Percentiles rank a stretch among this genome's conserved stretches.
Evolutionary conservation across 2,329 filamentous ascomycete genomes (phyloP).

Genomic region (Monosporascus sp.): DNA sequence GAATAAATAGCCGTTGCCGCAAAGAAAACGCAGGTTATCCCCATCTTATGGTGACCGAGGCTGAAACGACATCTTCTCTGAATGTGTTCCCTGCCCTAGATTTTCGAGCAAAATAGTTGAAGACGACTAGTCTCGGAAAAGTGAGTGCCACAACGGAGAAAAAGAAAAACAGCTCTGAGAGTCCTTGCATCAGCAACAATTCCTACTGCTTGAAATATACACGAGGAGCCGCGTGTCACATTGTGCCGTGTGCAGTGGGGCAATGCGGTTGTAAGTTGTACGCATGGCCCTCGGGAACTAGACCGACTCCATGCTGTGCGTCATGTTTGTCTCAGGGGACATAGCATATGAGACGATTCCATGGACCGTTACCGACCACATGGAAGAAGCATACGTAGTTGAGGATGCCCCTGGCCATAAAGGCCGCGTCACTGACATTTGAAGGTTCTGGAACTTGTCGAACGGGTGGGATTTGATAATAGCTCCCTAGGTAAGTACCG

Average conservation of each 20-base stretch:
- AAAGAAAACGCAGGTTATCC: too few relatives aligned
- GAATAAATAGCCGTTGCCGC: too few relatives aligned
- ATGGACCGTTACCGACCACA: neutral
- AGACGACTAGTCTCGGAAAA: neutral
- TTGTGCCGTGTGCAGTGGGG: neutral
- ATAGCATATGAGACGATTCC: neutral
- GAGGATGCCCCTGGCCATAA: neutral
- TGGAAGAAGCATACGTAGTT: neutral
- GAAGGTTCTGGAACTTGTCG: too few relatives aligned
- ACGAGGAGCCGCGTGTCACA: neutral
- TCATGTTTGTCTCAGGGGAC: neutral
- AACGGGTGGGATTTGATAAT: too few relatives aligned
- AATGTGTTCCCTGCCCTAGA: too few relatives aligned
- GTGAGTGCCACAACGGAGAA: neutral
- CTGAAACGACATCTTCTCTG: too few relatives aligned
- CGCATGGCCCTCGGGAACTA: neutral
- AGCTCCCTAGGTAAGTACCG: too few relatives aligned
- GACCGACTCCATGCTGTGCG: too few relatives aligned
- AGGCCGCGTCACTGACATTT: too few relatives aligned
- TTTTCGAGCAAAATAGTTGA: neutral
- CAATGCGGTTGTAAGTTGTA: neutral
- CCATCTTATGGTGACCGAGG: too few relatives aligned
- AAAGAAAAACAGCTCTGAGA: neutral
- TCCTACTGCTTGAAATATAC: neutral
- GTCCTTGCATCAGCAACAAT: too few relatives aligned